Conservation (phyloP, 1,284 basidiomycete species). For the Ustilago trichophora region DNA sequence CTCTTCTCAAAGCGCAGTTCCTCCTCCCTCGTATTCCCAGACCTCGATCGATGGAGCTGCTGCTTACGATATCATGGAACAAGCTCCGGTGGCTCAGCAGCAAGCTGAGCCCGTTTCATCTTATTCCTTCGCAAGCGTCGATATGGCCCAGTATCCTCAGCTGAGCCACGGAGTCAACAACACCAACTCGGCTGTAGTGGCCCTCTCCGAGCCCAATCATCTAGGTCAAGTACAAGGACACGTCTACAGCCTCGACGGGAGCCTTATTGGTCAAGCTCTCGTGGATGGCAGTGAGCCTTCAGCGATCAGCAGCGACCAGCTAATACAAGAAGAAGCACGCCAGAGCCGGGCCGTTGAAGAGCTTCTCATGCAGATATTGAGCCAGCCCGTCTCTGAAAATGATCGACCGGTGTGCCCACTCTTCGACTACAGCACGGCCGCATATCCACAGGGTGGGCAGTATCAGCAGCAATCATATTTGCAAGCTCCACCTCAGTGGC, state of each 20-base stretch:
- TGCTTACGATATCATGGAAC: too few relatives aligned
- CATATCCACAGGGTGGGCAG: not conserved
- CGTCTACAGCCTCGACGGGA: conserved; percentile 17
- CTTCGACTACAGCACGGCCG: not conserved
- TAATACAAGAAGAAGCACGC: conserved; percentile 8
- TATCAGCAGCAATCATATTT: not conserved
- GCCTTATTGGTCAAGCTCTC: conserved; percentile 8
- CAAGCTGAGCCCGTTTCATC: not conserved
- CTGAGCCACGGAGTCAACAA: not conserved
- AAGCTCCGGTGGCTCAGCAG: too few relatives aligned
- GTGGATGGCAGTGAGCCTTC: not conserved
- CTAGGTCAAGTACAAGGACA: conserved; percentile 11
- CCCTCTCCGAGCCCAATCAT: conserved; percentile 14
- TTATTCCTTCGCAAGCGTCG: not conserved
- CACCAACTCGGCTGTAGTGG: conserved; percentile 17
- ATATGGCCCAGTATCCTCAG: not conserved
- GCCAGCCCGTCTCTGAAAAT: not conserved
- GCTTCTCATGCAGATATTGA: conserved; percentile 17
- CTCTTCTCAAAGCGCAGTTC: not conserved
- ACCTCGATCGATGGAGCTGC: not conserved
- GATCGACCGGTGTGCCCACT: not conserved
- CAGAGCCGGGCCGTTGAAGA: conserved; percentile 17
- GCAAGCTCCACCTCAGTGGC: too few relatives aligned
- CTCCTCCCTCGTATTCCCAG: not conserved
- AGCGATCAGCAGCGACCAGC: too few relatives aligned